Base-by-base conservation (phyloP, 208 protist species). In the Porcisia hertigi region DNA sequence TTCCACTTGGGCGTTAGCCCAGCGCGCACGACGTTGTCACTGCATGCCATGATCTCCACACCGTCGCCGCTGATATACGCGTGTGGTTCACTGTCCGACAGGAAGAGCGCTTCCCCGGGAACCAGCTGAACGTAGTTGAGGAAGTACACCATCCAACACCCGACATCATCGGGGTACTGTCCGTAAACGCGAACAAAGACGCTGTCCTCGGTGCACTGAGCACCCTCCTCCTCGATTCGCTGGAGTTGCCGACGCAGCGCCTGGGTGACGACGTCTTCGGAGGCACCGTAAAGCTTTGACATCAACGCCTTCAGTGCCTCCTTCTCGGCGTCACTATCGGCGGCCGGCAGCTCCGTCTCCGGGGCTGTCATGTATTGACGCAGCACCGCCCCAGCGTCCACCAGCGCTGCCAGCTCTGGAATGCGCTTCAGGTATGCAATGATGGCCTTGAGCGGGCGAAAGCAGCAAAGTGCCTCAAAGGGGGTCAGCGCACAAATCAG, bases 1-100 rank as follows among this genome's bases (percentile, higher is more conserved):
- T 97, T 98, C 88, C 98, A 98, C 85, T 99, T 99, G 45, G 98
- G 96, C 0, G 98, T 99, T 11, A 99, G 87, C 0, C 98, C 98
- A 30, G 98, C 98, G 34, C 98, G 91, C 49, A 99, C 98, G 41
- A 99, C 98, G 81, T 99, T 99, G 86, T 99, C 98, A 74, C 90
- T 98, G 77, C 90, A 92, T 67, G 98, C 98, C 98, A 99, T 99
- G 75, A 97, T 98, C 83, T 99, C 98, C 7, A 99, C 91, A 43
- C 96, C 96, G 64, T 99, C 97, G 12, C 97, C 98, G 75, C 75
- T 92, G 57, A 99, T 80, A 89, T 99, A 99, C 20, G 99, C 98
- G 85, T 99, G 99, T 9, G 98, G 98, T 84, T 99, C 96, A 77
- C 98, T 99, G 67, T 99, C 92, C 4, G 82, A 90, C 0, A 99